phyloP scores from a whole-genome alignment of 2,329 filamentous ascomycete genomes.

The Apiospora pterosperma region DNA sequence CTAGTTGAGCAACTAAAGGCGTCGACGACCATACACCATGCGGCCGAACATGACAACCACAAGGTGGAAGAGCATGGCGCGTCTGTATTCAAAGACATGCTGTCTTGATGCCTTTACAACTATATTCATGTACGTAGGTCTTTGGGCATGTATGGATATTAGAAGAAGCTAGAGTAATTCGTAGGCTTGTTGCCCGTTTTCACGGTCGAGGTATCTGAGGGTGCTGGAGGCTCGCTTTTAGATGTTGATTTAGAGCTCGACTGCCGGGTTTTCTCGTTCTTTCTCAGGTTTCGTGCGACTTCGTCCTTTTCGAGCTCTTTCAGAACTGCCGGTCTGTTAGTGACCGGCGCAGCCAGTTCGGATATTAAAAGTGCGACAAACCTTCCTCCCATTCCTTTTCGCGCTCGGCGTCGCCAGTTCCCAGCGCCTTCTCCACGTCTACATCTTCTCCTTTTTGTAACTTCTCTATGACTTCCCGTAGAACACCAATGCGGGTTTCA shows the following conservation, averaged over 20 bases:
- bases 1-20: constrained; percentile 50
- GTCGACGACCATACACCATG: constrained; percentile 14
- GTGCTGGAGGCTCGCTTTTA: background rate
- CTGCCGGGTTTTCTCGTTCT: constrained; percentile 40
- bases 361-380: background rate
- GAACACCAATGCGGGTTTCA: constrained; percentile 71
- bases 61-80: constrained; percentile 23
- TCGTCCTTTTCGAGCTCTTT: constrained; percentile 66
- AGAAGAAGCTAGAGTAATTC: constrained; percentile 49
- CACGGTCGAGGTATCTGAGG: constrained; percentile 15
- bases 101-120: constrained; percentile 40
- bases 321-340: constrained; percentile 45
- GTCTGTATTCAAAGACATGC: constrained; percentile 55
- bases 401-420: constrained; percentile 69
- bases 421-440: constrained; percentile 79
- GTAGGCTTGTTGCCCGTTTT: constrained; percentile 17
- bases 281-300: constrained; percentile 31
- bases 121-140: background rate
- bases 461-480: constrained; percentile 72
- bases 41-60: constrained; percentile 16
- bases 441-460: constrained; percentile 72
- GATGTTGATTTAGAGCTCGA: constrained; percentile 20
- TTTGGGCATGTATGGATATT: constrained; percentile 11
- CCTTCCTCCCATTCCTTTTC: constrained; percentile 89
- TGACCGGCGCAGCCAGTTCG: background rate